Base-by-base conservation (phyloP, 108 stramenopile species). In the Cafeteria roenbergensis region DNA sequence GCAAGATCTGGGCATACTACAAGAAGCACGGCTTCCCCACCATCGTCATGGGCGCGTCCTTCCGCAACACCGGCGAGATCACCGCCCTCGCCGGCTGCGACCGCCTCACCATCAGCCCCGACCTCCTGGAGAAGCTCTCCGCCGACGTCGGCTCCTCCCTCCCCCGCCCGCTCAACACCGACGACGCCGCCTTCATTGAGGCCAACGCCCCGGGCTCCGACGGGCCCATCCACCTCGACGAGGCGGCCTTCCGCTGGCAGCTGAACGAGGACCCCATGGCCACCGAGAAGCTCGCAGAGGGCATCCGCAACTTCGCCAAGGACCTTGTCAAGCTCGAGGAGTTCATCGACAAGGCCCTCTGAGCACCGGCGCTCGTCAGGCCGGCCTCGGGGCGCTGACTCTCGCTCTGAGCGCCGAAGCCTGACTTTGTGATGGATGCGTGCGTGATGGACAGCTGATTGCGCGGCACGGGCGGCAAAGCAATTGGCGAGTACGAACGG, bases 1-100 rank as follows among this genome's bases (percentile, higher is more conserved):
- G 73, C 57, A 73, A 81, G 60, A 93, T 95, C 84, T 92, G 90
- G 70, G 77, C 80, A 24, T 98, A 94, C 77, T 94, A 84, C 93
- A 97, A 97, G 73, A 93, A 90, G 78, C 81, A 77, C 73, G 92
- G 88, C 64, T 87, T 91, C 79, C 62, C 77, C 24, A 98, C 97
- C 30, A 93, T 95, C 69, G 90, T 90, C 60, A 98, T 98, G 97
- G 94, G 93, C 21, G 91, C 93, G 6, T 81, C 80, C 42, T 98
- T 94, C 90, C 82, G 97, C 36, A 80, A 78, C 79, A 77, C 53
- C 70, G 73, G 74, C 25, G 58, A 78, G 77, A 79, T 82, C 71
- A 61, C 68, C 27, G 71, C 66, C 58, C 67, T 82, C 35, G 77
- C 79, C 29, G 82, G 82, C 33, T 80, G 79, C 62, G 82, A 82